Evolutionary conservation across 805 yeast species (phyloP), one percentile per base, ranked within the genome.

Genomic region (Suhomyces prunicola): DNA sequence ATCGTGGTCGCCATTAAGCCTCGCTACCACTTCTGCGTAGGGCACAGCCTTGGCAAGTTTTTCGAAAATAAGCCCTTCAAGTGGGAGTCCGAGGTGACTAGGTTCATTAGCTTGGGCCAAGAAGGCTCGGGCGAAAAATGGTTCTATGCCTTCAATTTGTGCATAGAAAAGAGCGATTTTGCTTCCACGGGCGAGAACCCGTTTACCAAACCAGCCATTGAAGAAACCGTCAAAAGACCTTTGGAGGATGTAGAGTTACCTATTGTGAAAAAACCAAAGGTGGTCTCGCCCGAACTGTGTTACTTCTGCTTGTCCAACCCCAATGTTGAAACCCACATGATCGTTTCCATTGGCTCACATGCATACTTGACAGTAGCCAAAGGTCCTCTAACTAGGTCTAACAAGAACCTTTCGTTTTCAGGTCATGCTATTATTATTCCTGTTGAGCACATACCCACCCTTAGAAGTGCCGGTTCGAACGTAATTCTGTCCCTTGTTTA

Each of bases 391-490:
- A 81, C 88, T 1, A 68, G 77, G 26, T 81, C 86, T 0, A 68
- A 65, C 9, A 72, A 72, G 12, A 69, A 71, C 3, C 68, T 79
- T 3, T 70, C 78, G 62, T 85, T 88, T 61, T 82, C 96, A 0
- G 97, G 96, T 0, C 97, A 91, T 72, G 88, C 89, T 22, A 73
- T 91, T 44, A 77, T 92, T 7, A 82, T 90, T 10, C 96, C 97
- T 0, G 80, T 92, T 17, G 83, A 85, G 19, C 97, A 91, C 65
- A 73, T 75, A 7, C 79, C 96, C 0, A 50, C 67, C 63, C 46
- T 60, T 9, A 50, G 60, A 54, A 47, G 52, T 80, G 6, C 50
- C 61, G 22, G 85, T 74, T 57, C 79, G 84, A 58, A 47, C 58
- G 0, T 70, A 83, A 3, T 61, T 85, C 22, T 73, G 73, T 5